Base-by-base conservation (phyloP, 805 yeast species). In the Schwanniomyces polymorphus region DNA sequence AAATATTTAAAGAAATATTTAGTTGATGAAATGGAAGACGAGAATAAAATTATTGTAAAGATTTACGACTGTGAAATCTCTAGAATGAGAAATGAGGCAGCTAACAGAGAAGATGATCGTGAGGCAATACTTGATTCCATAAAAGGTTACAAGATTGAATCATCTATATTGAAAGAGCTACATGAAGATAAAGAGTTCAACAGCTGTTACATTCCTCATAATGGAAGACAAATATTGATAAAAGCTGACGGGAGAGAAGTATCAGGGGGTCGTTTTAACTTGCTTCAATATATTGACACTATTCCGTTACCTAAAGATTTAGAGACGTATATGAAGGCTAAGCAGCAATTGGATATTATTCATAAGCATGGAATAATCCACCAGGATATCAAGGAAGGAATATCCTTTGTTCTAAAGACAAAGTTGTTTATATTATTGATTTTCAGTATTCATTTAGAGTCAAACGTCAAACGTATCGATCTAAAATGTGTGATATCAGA, bases 341-440 rank as follows among this genome's bases (percentile, higher is more conserved):
- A 35, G n/a, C 34, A 44, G n/a, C 51, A 48, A 41, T 27, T 48
- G 14, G 48, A 40, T 27, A 40, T 42, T 16, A 44, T 48, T 9
- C 51, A 48, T 27, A 23, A 25, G 27, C 28, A 43, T 33, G 51
- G 48, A n/a, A 27, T 48, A 8, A 34, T 41, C 18, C 51, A 48
- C 27, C 34, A 37, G 21, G 47, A 48, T 41, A 48, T 48, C 14
- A 26, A 26, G 28, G 17, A 27, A 12, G 23, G 23, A 44, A 44
- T 28, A 21, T 47, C 33, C 43, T 43, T 28, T 41, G 27, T 27
- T 18, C 38, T 5, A 28, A 41, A 23, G 43, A 34, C 11, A 40
- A 33, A n/a, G 44, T 41, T 11, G 33, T 41, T n/a, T 44, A 44
- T 21, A 21, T 21, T 21, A 21, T 21, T 21, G 5, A 41, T 25